Evolutionary conservation across 2,329 filamentous ascomycete species (phyloP), one percentile per base, ranked within the genome.

Genomic region (Coniochaeta pulveracea): DNA sequence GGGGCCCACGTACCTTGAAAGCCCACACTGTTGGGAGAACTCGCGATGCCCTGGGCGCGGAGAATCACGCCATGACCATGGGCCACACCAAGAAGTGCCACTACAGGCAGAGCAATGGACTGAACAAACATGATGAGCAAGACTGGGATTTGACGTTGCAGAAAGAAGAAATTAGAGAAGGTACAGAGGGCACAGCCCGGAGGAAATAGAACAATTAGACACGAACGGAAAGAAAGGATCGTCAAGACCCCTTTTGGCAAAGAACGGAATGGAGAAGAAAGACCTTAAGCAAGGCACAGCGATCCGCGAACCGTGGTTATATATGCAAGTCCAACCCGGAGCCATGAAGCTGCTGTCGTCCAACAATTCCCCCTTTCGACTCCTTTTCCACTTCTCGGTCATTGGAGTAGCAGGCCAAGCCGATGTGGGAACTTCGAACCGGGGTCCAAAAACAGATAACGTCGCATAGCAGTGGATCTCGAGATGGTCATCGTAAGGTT

Each of bases 41-140:
- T 62, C 0, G 49, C 23, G n/a, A 55, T 42, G 32, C 66, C 66
- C 37, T 66, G 60, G 10, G 61, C 66, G 19, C 46, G 52, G 27
- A 68, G 48, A 38, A 71, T 62, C 19, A 66, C 63, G 18, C 57
- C 60, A 42, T 71, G 67, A 18, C 53, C 61, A 16, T 51, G 50
- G 34, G 48, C 51, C 11, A 63, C 36, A 16, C 54, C 47, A 40
- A 56, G 26, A 37, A 61, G 39, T 42, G 52, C 49, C 37, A 50
- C 45, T 38, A 55, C 39, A 23, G 52, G 54, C 35, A 58, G 43
- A 25, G 23, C 23, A 25, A 25, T 10, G 23, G 23, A 25, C 23
- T 25, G 23, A 10, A 25, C 23, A 25, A 25, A 25, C 23, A 25
- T 25, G 23, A 25, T 25, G 10, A n/a, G 23, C 5, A 25, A 25